Percentiles rank a stretch among this genome's conserved stretches.
These are phyloP conservation scores for Elsinoe fawcettii DNA, from an alignment of 2,329 filamentous ascomycete species.

Conservation along the genomic window DNA sequence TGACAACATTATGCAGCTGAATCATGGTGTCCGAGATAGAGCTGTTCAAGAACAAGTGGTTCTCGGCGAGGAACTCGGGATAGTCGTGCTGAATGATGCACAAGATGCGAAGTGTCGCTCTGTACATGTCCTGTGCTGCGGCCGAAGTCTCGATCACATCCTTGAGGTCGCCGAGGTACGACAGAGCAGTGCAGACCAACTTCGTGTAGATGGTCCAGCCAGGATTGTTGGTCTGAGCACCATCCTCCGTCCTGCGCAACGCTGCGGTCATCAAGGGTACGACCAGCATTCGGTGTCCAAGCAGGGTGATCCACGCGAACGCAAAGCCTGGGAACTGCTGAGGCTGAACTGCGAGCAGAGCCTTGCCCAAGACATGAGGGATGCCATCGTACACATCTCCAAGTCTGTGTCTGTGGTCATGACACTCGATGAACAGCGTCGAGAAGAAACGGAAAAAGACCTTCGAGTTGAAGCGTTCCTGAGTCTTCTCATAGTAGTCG, in stretches of 20 bases:
- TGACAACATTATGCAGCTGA: constrained; percentile 80
- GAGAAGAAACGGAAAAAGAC: constrained; percentile 90
- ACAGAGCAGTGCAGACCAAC: constrained; percentile 41
- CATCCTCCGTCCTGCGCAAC: background rate
- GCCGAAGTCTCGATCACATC: constrained; percentile 63
- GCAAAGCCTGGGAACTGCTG: constrained; percentile 71
- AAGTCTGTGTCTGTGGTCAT: constrained; percentile 23
- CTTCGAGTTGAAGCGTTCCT: constrained; percentile 75
- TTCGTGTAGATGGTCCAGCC: constrained; percentile 73
- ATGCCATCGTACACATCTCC: constrained; percentile 31
- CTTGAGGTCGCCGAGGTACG: constrained; percentile 70
- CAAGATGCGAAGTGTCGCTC: constrained; percentile 72
- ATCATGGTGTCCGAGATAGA: constrained; percentile 75
- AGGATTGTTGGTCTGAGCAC: constrained; percentile 20
- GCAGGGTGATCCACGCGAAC: constrained; percentile 74
- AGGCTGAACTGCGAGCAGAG: constrained; percentile 68
- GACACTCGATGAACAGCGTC: constrained; percentile 68
- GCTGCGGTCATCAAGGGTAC: constrained; percentile 5
- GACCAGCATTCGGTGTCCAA: constrained; percentile 80
- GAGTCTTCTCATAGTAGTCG: constrained; percentile 73
- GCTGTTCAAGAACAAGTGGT: constrained; percentile 74
- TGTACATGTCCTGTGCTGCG: constrained; percentile 74
- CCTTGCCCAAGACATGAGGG: constrained; percentile 49
- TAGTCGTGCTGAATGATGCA: constrained; percentile 88
- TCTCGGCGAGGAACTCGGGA: constrained; percentile 82